Evolutionary conservation across 208 protist species (phyloP), one percentile per base, ranked within the genome.

Genomic region (Leishmania martiniquensis): DNA sequence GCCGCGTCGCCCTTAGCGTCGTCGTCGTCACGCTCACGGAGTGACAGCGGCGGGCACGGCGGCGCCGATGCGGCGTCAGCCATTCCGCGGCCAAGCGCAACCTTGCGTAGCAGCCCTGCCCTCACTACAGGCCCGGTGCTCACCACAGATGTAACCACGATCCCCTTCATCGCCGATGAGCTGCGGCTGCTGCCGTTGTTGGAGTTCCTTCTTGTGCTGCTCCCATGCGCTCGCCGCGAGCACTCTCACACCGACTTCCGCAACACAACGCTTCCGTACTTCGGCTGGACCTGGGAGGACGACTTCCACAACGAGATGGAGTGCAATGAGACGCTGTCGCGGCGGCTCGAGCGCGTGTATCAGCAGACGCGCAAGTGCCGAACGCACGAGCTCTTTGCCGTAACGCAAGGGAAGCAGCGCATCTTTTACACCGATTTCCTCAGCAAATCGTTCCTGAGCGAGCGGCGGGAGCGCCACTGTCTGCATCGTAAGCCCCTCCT

Each of bases 201-300:
- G 20, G 92, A 96, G 69, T 92, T 94, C 72, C 66, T 96, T 6
- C 80, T 96, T 2, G 75, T 91, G 10, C 70, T 96, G 63, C 69
- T 90, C n/a, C 91, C 90, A 13, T 76, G 76, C 62, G 72, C 89
- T 20, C 72, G 66, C 13, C 57, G 47, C 55, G 73, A 71, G 12
- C 72, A 84, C 57, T 82, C 85, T 6, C 75, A 85, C 84, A 77
- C 80, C 5, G 87, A 92, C 78, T 85, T 86, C 76, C 84, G 85
- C 63, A 87, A 88, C 82, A 69, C 87, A 34, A 91, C 92, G 5
- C 54, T 87, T 15, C 93, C 90, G 4, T 89, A 91, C 76, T 87
- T 87, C 76, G 45, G 75, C 49, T 97, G 91, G 91, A 57, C 82
- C 17, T 96, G 94, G 91, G 94, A 96, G 78, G 92, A 97, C 62